Percentiles rank a stretch among this genome's conserved stretches.
These are phyloP conservation scores for Phialophora expanda DNA, from an alignment of 2,329 filamentous ascomycete genomes.

Conservation along the genomic window DNA sequence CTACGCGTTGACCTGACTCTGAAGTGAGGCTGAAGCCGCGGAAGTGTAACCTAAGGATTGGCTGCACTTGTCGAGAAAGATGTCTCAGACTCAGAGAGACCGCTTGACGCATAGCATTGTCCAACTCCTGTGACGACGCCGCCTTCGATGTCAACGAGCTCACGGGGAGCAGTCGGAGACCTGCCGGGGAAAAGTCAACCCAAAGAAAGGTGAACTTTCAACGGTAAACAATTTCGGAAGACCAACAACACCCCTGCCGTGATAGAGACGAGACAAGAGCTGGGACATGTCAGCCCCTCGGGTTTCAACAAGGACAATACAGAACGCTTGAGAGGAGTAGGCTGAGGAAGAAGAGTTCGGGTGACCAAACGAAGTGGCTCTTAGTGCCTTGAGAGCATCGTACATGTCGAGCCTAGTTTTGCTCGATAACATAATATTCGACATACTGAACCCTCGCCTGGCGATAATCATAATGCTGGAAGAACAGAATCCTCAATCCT, in stretches of 20 bases:
- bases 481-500: neutral
- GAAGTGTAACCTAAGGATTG: neutral
- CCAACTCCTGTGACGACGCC: neutral
- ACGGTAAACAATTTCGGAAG: neutral
- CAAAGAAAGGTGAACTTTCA: neutral
- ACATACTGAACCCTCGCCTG: slow-evolving; percentile 2
- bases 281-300: neutral
- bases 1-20: slow-evolving; percentile 21
- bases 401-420: slow-evolving; percentile 12
- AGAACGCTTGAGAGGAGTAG: neutral
- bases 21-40: neutral
- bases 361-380: neutral
- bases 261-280: neutral
- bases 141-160: neutral
- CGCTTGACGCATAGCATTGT: neutral
- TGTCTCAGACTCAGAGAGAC: neutral
- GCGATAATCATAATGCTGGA: slow-evolving; percentile 4
- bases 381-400: slow-evolving; percentile 4
- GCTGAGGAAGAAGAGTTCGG: neutral
- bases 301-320: neutral
- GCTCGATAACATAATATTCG: slow-evolving; percentile 6
- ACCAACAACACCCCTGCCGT: neutral
- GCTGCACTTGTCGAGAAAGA: neutral
- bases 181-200: neutral
- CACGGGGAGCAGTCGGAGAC: neutral